Evolutionary conservation across 495 filamentous ascomycete species (phyloP).

Genomic region (Neurospora pannonica): DNA sequence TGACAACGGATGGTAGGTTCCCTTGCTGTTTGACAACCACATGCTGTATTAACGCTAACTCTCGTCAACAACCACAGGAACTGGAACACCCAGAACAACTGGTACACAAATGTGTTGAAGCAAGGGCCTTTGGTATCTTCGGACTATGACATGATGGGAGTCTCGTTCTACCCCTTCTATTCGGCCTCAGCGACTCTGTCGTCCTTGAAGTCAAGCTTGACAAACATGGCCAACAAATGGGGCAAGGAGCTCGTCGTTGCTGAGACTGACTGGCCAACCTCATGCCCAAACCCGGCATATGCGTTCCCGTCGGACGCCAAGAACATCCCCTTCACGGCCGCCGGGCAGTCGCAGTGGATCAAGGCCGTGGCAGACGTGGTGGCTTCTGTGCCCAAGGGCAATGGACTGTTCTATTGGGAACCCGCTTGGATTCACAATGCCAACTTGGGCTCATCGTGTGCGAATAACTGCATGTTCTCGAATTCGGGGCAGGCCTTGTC

Average conservation of each 20-base stretch:
- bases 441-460: conserved; percentile 43
- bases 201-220: conserved; percentile 44
- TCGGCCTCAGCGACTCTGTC: conserved; percentile 44
- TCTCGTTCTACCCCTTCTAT: conserved; percentile 66
- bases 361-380: conserved; percentile 45
- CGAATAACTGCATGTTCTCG: conserved; percentile 39
- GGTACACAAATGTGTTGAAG: conserved; percentile 48
- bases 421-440: conserved; percentile 60
- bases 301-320: conserved; percentile 49
- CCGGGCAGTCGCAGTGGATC: conserved; percentile 51
- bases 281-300: conserved; percentile 44
- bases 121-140: conserved; percentile 40
- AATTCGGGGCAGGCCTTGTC: conserved; percentile 20
- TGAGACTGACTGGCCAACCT: conserved; percentile 60
- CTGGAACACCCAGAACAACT: conserved; percentile 53
- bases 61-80: conserved; percentile 22
- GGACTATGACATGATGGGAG: conserved; percentile 61
- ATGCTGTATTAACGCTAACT: background rate
- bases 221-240: conserved; percentile 49
- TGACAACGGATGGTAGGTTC: conserved; percentile 50
- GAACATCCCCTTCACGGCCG: conserved; percentile 49
- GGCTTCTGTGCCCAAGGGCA: conserved; percentile 37
- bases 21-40: background rate
- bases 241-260: conserved; percentile 53
- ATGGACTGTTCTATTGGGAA: conserved; percentile 63